Evolutionary conservation across 805 yeast genomes (phyloP).

Genomic region (Candida nitratophila): DNA sequence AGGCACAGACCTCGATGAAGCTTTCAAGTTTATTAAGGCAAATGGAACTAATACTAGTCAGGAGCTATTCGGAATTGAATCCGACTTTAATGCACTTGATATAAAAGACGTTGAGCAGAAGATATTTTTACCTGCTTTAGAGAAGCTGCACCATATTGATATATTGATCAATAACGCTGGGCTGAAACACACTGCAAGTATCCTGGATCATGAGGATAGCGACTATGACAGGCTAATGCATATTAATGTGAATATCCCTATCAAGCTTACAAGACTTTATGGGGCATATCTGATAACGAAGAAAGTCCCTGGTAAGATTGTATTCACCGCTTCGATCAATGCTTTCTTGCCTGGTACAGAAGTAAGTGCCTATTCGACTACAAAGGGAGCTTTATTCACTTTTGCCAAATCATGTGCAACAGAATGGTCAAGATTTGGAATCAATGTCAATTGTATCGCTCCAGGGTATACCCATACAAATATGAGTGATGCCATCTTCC

Average conservation of each 20-base stretch:
- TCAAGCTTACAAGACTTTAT: constrained; percentile 27
- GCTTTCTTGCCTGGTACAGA: constrained; percentile 35
- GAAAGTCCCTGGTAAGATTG: constrained; percentile 30
- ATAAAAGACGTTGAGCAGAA: constrained; percentile 21
- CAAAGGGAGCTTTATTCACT: constrained; percentile 14
- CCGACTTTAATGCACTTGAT: constrained; percentile 22
- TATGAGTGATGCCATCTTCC: constrained; percentile 29
- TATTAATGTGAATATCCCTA: constrained; percentile 32
- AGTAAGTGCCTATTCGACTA: constrained; percentile 24
- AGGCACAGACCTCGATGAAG: constrained; percentile 20
- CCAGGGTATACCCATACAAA: constrained; percentile 45
- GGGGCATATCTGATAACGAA: constrained; percentile 30
- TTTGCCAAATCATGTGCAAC: constrained; percentile 28
- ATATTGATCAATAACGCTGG: constrained; percentile 30
- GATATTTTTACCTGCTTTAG: constrained; percentile 24
- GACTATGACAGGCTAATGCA: constrained; percentile 32
- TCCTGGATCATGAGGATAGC: constrained; percentile 30
- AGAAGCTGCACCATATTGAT: constrained; percentile 23
- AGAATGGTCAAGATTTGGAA: constrained; percentile 38
- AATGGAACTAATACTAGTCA: constrained; percentile 15
- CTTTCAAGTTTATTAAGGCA: constrained; percentile 11
- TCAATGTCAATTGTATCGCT: constrained; percentile 39
- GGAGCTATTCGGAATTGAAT: constrained; percentile 17
- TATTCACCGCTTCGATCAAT: constrained; percentile 34
- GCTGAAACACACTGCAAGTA: constrained; percentile 24